Evolutionary conservation across 73 alveolate species (phyloP), one percentile per base, ranked within the genome.

Genomic region (Breviolum minutum): DNA sequence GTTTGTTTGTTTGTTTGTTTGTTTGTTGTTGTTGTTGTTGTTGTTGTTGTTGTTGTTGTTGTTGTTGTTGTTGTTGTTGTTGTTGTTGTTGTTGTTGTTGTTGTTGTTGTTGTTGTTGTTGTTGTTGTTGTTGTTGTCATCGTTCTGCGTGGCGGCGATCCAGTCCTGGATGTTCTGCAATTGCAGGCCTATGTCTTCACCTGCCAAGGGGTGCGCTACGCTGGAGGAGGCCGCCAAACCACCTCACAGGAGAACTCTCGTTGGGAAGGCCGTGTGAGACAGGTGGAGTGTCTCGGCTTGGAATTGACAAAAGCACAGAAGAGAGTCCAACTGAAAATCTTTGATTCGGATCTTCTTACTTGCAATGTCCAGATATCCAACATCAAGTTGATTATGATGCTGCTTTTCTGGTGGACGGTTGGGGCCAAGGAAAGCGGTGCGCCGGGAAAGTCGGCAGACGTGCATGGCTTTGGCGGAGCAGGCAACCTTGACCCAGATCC

Each of bases 251-350:
- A 92, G 70, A 81, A 80, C 62, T 71, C 81, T 27, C 98, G 98
- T 40, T 92, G 98, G 98, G 98, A 92, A 81, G 98, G 98, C 74
- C 98, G 98, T 2, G 98, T 92, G 81, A 63, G 91, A 68, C 98
- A 92, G 68, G 90, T 92, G 77, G 98, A 92, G 98, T 54, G 74
- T 26, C 98, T 61, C 32, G 90, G 90, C 77, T 40, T 40, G 3
- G 54, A 20, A 20, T 71, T 40, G 54, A 40, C 54, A 40, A n/a
- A n/a, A n/a, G 54, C 54, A 40, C 54, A 40, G 54, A 40, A 40
- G 54, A 40, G 54, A 40, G 54, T 40, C 54, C 54, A 40, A 40
- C 54, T 40, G 54, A 40, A 40, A 40, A 40, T 40, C 5, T 40
- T 40, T 40, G 54, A 40, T 40, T 40, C 54, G 54, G 54, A 40